phyloP scores from a whole-genome alignment of 305 asterid species.

The Rubia tinctorum region DNA sequence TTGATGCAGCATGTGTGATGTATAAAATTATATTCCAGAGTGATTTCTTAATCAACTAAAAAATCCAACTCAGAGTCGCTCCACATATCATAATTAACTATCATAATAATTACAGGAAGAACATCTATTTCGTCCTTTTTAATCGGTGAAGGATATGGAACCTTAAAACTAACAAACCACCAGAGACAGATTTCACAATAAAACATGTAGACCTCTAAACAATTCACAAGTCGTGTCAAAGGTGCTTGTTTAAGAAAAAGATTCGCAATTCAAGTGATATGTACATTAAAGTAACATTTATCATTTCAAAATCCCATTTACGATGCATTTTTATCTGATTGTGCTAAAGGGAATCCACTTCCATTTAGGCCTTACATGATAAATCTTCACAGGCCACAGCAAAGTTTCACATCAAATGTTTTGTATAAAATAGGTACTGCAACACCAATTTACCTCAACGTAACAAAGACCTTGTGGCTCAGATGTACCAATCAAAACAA shows the following conservation, averaged over 20 bases:
- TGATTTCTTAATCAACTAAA: neutral
- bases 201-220: neutral
- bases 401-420: neutral
- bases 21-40: neutral
- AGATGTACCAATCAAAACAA: constrained; percentile 85
- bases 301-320: neutral
- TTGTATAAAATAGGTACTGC: neutral
- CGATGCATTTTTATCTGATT: neutral
- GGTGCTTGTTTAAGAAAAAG: neutral
- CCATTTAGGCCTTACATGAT: neutral
- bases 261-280: neutral
- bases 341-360: neutral
- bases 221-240: neutral
- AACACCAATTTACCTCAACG: constrained; percentile 65
- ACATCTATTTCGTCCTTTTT: neutral
- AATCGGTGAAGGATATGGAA: neutral
- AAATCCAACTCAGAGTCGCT: neutral
- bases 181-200: neutral
- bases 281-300: neutral
- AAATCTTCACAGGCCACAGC: constrained; percentile 1
- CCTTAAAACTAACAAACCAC: neutral
- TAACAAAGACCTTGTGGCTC: constrained; percentile 92
- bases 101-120: neutral
- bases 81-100: neutral
- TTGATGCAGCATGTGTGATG: neutral